phyloP scores from a whole-genome alignment of 352 stramenopile species.

The Phytophthora cactorum region DNA sequence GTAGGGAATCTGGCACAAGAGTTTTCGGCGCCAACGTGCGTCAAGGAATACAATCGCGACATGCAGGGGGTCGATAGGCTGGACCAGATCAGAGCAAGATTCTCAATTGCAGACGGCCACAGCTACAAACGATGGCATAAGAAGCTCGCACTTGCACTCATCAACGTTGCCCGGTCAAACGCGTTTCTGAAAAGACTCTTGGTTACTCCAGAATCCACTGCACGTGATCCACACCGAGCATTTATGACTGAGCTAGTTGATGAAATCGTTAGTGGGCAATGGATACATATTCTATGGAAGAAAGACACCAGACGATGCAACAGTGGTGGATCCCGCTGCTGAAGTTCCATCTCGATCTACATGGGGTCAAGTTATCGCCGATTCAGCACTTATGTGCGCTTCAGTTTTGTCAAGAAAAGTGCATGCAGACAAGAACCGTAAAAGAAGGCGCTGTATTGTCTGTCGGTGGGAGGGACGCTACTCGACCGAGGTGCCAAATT shows the following conservation, averaged over 20 bases:
- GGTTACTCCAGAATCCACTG: background rate
- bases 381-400: background rate
- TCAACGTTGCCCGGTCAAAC: slow-evolving; percentile 5
- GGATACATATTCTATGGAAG: background rate
- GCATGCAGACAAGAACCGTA: background rate
- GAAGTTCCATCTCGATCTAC: background rate
- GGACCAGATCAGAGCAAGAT: background rate
- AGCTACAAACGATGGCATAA: background rate
- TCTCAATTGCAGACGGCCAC: slow-evolving; percentile 6
- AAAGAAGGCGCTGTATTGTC: background rate
- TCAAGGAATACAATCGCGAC: slow-evolving; percentile 4
- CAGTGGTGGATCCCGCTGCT: background rate
- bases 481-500: background rate
- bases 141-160: background rate
- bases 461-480: background rate
- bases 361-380: background rate
- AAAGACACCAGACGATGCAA: background rate
- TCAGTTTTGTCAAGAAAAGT: background rate
- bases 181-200: background rate
- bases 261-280: background rate
- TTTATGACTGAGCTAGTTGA: background rate
- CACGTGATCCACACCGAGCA: slow-evolving; percentile 3
- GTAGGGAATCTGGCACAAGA: background rate
- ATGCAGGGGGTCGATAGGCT: background rate
- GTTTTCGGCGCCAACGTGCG: background rate